Evolutionary conservation across 2,329 filamentous ascomycete genomes (phyloP).

Genomic region (Diplocarpon rosae): DNA sequence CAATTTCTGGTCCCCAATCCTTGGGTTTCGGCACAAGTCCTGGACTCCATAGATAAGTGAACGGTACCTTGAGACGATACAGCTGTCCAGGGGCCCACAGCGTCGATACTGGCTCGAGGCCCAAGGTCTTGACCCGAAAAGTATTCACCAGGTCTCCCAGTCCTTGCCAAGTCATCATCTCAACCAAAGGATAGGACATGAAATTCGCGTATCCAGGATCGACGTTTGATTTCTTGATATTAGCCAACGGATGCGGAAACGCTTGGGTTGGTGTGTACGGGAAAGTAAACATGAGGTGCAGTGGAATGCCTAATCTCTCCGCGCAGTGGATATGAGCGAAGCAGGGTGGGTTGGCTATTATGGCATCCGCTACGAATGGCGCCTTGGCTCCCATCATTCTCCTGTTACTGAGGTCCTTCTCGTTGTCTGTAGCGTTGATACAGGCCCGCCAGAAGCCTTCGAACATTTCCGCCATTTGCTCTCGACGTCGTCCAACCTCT

Average conservation of each 20-base stretch:
- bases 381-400: conserved; percentile 53
- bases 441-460: conserved; percentile 74
- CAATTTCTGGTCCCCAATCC: conserved; percentile 59
- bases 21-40: conserved; percentile 53
- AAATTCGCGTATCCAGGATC: conserved; percentile 68
- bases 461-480: conserved; percentile 72
- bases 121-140: conserved; percentile 58
- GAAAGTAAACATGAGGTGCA: conserved; percentile 85
- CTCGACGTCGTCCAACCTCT: conserved; percentile 56
- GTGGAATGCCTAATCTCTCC: conserved; percentile 63
- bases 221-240: conserved; percentile 61
- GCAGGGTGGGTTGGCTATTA: conserved; percentile 73
- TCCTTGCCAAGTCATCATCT: conserved; percentile 88
- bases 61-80: conserved; percentile 63
- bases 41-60: conserved; percentile 63
- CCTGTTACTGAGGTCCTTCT: conserved; percentile 46
- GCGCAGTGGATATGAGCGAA: conserved; percentile 74
- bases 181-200: conserved; percentile 69
- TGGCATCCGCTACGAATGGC: conserved; percentile 63
- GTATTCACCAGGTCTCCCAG: conserved; percentile 68
- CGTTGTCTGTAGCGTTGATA: conserved; percentile 61
- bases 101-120: conserved; percentile 62
- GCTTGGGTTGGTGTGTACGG: conserved; percentile 65
- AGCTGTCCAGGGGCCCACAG: conserved; percentile 67
- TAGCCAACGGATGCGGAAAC: conserved; percentile 64